Conservation (phyloP, 1,284 basidiomycete genomes). For the Moesziomyces aphidis region DNA sequence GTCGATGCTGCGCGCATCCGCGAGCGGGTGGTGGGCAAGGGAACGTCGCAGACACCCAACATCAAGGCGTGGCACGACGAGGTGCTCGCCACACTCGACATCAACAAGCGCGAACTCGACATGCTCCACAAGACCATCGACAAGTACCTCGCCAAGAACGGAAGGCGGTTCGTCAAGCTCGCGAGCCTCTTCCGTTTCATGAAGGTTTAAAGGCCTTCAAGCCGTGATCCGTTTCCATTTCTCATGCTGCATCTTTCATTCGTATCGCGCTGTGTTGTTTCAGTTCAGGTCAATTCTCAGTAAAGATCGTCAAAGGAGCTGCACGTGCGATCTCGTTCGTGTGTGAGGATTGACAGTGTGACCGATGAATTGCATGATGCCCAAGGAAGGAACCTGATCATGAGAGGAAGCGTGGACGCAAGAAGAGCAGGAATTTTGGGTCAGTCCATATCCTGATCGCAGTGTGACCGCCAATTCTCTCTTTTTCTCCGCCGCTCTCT, state of each 20-base stretch:
- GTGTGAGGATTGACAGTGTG: no score
- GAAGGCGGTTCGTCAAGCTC: conserved; percentile 61
- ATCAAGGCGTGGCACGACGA: conserved; percentile 40
- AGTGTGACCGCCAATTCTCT: no score
- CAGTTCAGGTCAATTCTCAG: neutral
- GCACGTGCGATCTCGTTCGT: neutral
- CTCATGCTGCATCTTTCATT: neutral
- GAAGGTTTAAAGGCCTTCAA: conserved; percentile 39
- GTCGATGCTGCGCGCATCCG: conserved; percentile 47
- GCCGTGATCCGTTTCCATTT: neutral
- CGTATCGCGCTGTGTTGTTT: neutral
- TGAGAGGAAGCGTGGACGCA: no score
- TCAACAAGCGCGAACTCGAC: conserved; percentile 33
- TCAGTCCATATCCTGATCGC: no score
- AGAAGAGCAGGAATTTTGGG: no score
- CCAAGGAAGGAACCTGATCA: no score
- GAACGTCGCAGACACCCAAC: neutral
- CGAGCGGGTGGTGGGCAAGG: conserved; percentile 5
- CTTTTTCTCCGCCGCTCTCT: neutral
- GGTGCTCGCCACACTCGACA: conserved; percentile 34
- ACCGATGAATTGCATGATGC: no score
- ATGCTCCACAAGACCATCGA: conserved; percentile 45
- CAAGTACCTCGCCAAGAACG: conserved; percentile 60
- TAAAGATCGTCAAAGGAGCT: neutral
- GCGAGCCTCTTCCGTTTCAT: conserved; percentile 59